Evolutionary conservation across 2,329 filamentous ascomycete genomes (phyloP).

Genomic region (Fusarium liriodendri): DNA sequence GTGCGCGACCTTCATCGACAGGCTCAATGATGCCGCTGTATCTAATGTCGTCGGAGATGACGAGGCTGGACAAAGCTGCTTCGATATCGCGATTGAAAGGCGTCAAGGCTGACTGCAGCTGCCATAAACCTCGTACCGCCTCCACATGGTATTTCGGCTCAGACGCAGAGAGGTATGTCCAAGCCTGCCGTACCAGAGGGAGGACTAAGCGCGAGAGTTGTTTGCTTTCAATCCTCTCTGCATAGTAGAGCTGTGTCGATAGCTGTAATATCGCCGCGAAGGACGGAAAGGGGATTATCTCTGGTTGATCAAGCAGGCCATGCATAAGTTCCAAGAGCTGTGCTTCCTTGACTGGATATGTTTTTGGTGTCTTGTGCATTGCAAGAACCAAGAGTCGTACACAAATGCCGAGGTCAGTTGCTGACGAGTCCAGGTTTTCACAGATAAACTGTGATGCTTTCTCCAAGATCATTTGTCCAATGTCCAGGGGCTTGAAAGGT

Average conservation of each 20-base stretch:
- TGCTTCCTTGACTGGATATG: conserved; percentile 57
- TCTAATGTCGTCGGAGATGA: conserved; percentile 64
- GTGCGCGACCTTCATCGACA: conserved; percentile 74
- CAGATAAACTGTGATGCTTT: conserved; percentile 67
- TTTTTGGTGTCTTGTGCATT: conserved; percentile 62
- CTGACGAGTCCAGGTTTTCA: conserved; percentile 55
- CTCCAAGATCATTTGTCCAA: conserved; percentile 72
- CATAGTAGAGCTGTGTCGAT: conserved; percentile 65
- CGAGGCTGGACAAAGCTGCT: conserved; percentile 77
- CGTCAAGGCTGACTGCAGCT: conserved; percentile 80
- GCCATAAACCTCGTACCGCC: conserved; percentile 86
- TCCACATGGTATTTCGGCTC: conserved; percentile 96
- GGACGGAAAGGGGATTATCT: conserved; percentile 60
- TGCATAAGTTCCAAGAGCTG: conserved; percentile 64
- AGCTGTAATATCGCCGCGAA: conserved; percentile 71
- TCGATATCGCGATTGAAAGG: conserved; percentile 79
- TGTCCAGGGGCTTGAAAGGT: conserved; percentile 67
- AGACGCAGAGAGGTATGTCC: conserved; percentile 83
- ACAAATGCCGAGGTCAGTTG: conserved; percentile 65
- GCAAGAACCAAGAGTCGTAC: conserved; percentile 70
- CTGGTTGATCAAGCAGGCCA: conserved; percentile 54
- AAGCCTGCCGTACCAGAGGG: conserved; percentile 77
- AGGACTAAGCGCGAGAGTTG: conserved; percentile 73
- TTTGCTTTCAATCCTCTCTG: conserved; percentile 61
- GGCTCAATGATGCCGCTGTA: conserved; percentile 44